Base-by-base conservation (phyloP, 768 basidiomycete genomes). In the Cystobasidium onofrii region DNA sequence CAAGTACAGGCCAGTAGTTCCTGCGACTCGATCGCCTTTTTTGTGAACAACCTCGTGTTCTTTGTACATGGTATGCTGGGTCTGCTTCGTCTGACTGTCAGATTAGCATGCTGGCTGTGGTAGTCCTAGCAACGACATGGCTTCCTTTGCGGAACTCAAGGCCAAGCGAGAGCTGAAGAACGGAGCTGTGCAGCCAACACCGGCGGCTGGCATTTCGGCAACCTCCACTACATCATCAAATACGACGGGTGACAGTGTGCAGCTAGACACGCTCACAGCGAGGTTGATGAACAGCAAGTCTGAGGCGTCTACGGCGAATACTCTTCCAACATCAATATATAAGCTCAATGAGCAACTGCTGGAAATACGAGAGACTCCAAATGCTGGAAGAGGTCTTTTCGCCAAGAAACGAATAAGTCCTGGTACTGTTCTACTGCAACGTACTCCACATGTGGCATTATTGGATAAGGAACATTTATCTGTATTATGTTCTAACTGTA, bases 401-500 rank as follows among this genome's bases (percentile, higher is more conserved):
- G 63, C 73, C 6, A 75, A 18, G 23, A 61, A 64, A 44, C n/a
- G 18, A 20, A 52, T 75, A 20, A 27, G 29, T 36, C 73, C 29
- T 29, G 74, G 74, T 29, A 75, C 73, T 17, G 23, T 52, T 1
- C 1, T 75, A n/a, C 39, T 75, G 17, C 23, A 39, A 13, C 46
- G 55, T 7, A 54, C 20, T 20, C 75, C 75, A 3, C 44, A 63
- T 31, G 18, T 65, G 4, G 46, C 74, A 15, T 66, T 75, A 27
- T 44, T 75, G 13, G 75, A 75, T 60, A 63, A 75, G 31, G 23
- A 25, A 10, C 39, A 73, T 52, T 50, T 75, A 13, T 27, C 33
- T 15, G 10, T 17, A 20, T 44, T 73, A 36, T 75, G 75, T 34
- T 50, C 60, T 0, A 41, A 50, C 27, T 75, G 75, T 41, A 52